Base-by-base conservation (phyloP, 2,329 filamentous ascomycete genomes). In the Thermomyces lanuginosus region DNA sequence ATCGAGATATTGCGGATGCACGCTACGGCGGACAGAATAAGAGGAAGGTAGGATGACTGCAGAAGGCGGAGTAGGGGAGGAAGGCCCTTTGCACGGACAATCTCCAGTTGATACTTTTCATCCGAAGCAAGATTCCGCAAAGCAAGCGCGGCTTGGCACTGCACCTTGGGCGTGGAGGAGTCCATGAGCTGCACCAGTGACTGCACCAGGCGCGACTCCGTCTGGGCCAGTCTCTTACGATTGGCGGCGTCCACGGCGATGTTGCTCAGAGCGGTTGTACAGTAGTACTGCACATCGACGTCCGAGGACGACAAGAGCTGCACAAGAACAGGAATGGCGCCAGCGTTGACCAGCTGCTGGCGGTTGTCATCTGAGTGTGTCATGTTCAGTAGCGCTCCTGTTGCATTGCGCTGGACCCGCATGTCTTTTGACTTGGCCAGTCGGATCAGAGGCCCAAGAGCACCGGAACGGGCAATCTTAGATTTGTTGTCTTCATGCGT, bases 401-500 rank as follows among this genome's bases (percentile, higher is more conserved):
- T 98, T 31, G 89, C 89, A 55, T 98, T 98, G 38, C 89, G 72
- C 59, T 98, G 89, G 24, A 98, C 89, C 30, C 89, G 74, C 89
- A 95, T 95, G 46, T 98, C 89, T 55, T 91, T 86, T 12, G 89
- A 95, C 56, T 92, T 95, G 35, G 89, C 89, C 31, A 98, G 62
- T 36, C 80, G 72, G 23, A 89, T 98, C 41, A 98, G 61, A 6
- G 89, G 89, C 5, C 78, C 81, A 30, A 98, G 65, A 29, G 89
- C 89, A 32, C 89, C 89, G 3, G 89, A 98, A 35, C 82, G 72
- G 40, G 89, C 89, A 52, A 98, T 98, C 60, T 92, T 93, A 32
- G 89, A 84, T 61, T 98, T 98, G 61, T 98, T 98, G 43, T 95
- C 89, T 58, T 98, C 89, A 47, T 98, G 89, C 2, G 89, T 98